Evolutionary conservation across 2,329 filamentous ascomycete species (phyloP).

Genomic region (Cercospora zeae-maydis): DNA sequence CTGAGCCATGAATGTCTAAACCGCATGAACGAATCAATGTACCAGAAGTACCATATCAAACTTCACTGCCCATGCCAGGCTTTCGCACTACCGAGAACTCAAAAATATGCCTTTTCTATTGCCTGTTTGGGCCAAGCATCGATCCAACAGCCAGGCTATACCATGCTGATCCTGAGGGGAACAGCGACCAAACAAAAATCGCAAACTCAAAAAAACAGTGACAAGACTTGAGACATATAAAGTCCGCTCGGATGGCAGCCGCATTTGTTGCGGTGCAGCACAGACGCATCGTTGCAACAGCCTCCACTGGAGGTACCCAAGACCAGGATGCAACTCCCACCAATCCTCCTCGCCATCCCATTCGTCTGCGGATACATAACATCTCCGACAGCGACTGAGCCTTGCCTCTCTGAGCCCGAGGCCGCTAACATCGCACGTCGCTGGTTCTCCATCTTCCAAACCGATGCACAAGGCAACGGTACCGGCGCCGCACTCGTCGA

Average conservation of each 20-base stretch:
- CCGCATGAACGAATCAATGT: not conserved
- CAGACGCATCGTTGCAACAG: not conserved
- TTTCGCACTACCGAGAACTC: not conserved
- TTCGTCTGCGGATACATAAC: not conserved
- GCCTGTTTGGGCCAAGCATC: not conserved
- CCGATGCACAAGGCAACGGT: conserved; percentile 10
- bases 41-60: not conserved
- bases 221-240: not conserved
- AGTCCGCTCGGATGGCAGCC: not conserved
- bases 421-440: conserved; percentile 14
- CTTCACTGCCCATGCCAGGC: not conserved
- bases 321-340: not conserved
- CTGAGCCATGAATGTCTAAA: not conserved
- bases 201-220: not conserved
- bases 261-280: not conserved
- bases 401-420: conserved; percentile 15
- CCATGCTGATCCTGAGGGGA: conserved; percentile 2
- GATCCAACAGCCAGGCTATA: not conserved
- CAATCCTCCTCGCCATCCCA: not conserved
- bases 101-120: not conserved
- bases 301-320: not conserved
- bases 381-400: not conserved
- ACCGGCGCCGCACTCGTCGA: conserved; percentile 14
- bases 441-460: conserved; percentile 17
- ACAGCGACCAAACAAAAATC: not conserved